Evolutionary conservation across 192 early-diverging fungal species (phyloP), one percentile per base, ranked within the genome.

Genomic region (Umbelopsis isabellina): DNA sequence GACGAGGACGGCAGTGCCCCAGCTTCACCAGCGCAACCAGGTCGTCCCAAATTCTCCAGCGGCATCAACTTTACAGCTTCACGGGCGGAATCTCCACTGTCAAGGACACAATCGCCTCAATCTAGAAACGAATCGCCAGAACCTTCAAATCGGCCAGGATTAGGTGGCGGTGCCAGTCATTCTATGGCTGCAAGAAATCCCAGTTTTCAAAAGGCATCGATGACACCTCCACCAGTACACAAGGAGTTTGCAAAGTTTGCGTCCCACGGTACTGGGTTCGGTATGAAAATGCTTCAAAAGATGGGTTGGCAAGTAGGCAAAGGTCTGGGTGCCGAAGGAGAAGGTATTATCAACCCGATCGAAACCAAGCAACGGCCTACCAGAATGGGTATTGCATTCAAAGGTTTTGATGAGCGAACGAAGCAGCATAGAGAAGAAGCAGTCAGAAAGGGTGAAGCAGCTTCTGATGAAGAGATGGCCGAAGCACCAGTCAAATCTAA

Each of bases 241-340:
- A 84, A 80, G 52, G 91, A 92, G n/a, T 98, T 96, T 90, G 95
- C 86, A 11, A 88, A 87, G 49, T 98, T 96, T 73, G 90, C 90
- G 20, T 87, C 85, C 33, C 84, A 88, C 55, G 86, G 87, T 5
- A 91, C 84, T 41, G 93, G 94, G 10, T 84, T 93, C 69, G 94
- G 92, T 49, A 81, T 90, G 75, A 89, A 88, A 41, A 89, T 96
- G 88, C 83, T 99, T 85, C 79, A 89, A 58, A 94, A 92, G 70
- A 94, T 96, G 92, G 96, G 96, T 37, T 99, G 92, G 87, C 86
- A 85, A 71, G 82, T 80, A 23, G 97, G 97, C 16, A 83, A 93
- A 80, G 96, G 96, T 69, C 80, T 99, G n/a, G 97, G 97, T 1
- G 83, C 83, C 50, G 89, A 91, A 8, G 93, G 94, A 6, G 79